A percentile compares a stretch with the other conserved stretches of the same genome.
phyloP scores from a whole-genome alignment of 2,329 filamentous ascomycete genomes.

The Gnomoniopsis smithogilvyi region DNA sequence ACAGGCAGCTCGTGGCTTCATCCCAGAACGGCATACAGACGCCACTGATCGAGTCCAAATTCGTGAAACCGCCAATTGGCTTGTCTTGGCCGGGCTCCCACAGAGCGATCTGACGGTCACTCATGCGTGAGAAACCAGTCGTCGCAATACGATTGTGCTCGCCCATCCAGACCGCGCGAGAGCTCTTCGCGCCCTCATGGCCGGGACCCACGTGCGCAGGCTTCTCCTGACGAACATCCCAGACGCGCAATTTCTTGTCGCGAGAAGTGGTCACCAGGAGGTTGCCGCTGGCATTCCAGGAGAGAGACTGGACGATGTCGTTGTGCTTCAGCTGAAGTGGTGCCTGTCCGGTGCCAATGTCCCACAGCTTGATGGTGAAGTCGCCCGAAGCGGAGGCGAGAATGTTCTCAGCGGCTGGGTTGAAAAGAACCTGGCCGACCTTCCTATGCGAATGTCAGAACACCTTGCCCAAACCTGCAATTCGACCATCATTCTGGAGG shows the following conservation, averaged over 20 bases:
- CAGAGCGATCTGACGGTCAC: constrained; percentile 89
- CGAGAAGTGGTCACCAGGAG: constrained; percentile 89
- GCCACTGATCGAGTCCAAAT: constrained; percentile 92
- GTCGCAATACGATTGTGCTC: constrained; percentile 95
- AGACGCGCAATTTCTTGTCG: constrained; percentile 97
- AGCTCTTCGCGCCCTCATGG: constrained; percentile 95
- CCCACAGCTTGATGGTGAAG: constrained; percentile 94
- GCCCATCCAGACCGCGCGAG: constrained; percentile 93
- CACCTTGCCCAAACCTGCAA: not conserved
- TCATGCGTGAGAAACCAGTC: constrained; percentile 97
- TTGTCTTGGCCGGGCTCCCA: constrained; percentile 89
- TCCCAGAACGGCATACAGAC: constrained; percentile 99
- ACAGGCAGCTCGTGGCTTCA: constrained; percentile 90
- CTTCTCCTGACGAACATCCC: constrained; percentile 93
- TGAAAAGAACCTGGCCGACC: constrained; percentile 96
- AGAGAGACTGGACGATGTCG: constrained; percentile 92
- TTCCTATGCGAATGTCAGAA: constrained; percentile 58
- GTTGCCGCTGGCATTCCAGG: constrained; percentile 88
- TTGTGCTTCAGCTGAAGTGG: constrained; percentile 77
- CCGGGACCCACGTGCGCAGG: constrained; percentile 80
- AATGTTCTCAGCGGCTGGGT: constrained; percentile 92
- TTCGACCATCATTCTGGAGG: not conserved
- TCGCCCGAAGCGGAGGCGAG: constrained; percentile 94
- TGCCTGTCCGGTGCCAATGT: constrained; percentile 74
- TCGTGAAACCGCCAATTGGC: constrained; percentile 85